These are phyloP conservation scores for Phaeosphaeriaceae sp. DNA, from an alignment of 2,329 filamentous ascomycete species.

Conservation along the genomic window DNA sequence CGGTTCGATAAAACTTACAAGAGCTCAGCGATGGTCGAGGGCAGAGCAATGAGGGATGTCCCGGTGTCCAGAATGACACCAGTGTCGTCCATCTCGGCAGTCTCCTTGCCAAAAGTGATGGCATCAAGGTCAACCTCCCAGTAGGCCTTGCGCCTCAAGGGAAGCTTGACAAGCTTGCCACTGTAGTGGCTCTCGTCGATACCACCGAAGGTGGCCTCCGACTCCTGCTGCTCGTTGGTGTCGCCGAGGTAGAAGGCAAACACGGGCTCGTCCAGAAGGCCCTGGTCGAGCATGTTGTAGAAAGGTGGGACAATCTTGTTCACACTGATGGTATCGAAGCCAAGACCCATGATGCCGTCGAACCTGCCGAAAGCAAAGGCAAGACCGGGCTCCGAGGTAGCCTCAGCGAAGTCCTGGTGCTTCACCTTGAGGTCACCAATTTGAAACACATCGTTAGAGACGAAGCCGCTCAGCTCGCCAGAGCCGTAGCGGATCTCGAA, in stretches of 20 bases:
- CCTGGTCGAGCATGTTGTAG: conserved; percentile 93
- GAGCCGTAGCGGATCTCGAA: conserved; percentile 97
- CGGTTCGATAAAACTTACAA: conserved; percentile 60
- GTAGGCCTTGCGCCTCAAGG: conserved; percentile 97
- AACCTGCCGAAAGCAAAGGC: conserved; percentile 98
- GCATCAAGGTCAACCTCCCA: conserved; percentile 98
- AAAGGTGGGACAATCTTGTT: conserved; percentile 95
- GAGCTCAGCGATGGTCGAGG: conserved; percentile 88
- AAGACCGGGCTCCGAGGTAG: conserved; percentile 91
- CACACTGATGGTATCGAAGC: conserved; percentile 95
- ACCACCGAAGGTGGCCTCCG: conserved; percentile 90
- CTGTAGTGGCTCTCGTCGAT: conserved; percentile 81
- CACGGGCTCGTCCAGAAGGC: conserved; percentile 86
- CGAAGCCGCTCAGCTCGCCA: conserved; percentile 89
- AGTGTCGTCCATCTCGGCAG: conserved; percentile 89
- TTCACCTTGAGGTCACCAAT: conserved; percentile 92
- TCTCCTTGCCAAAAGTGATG: conserved; percentile 86
- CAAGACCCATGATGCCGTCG: conserved; percentile 94
- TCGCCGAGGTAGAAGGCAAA: conserved; percentile 96
- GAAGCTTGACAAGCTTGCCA: conserved; percentile 91
- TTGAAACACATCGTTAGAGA: conserved; percentile 84
- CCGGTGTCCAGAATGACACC: conserved; percentile 98
- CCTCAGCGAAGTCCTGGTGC: conserved; percentile 94
- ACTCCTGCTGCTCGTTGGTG: conserved; percentile 74
- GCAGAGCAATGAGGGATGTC: conserved; percentile 95